Base-by-base conservation (phyloP, 1,284 basidiomycete genomes). In the Anthracocystis setariae region DNA sequence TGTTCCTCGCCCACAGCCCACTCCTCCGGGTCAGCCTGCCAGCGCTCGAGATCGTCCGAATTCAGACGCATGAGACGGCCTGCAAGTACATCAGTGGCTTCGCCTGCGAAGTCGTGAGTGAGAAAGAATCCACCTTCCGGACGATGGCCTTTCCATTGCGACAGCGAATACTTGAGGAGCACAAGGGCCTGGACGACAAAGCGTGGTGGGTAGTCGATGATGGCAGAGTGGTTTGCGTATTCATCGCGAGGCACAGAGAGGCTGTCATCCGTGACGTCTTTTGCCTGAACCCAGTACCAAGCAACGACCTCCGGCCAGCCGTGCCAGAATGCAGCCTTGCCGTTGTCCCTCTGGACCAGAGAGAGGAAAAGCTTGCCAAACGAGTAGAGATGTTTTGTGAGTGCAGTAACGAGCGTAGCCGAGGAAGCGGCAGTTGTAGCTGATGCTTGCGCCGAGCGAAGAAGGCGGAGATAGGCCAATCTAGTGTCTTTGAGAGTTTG, bases 311-410 rank as follows among this genome's bases (percentile, higher is more conserved):
- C 81, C 8, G 70, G 45, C 81, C 81, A 82, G 24, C 76, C 80
- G 1, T 72, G 42, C 81, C 81, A 82, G 42, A 57, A 51, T 0
- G 78, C 70, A 23, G 78, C 80, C 27, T 79, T 77, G 50, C 76
- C 76, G 50, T 77, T 73, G 49, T 78, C 69, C 32, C 60, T 64
- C 33, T 72, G 59, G 24, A 80, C 57, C 23, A 82, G 72, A 12
- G 74, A 79, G 13, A 77, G 56, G 64, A 77, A 81, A 23, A 82
- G 61, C 55, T 82, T 82, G 57, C 74, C 77, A 46, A 82, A 80
- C 4, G 68, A 73, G 17, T 72, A 55, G 35, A 79, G 71, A 50
- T 79, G 76, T 51, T 79, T 81, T 21, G 80, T 80, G 39, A 82
- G 71, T n/a, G 66, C 55, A 4, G 66, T 56, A 8, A 72, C 54